phyloP scores from a whole-genome alignment of 148 eudicot species.

The Persicaria tinctoria region DNA sequence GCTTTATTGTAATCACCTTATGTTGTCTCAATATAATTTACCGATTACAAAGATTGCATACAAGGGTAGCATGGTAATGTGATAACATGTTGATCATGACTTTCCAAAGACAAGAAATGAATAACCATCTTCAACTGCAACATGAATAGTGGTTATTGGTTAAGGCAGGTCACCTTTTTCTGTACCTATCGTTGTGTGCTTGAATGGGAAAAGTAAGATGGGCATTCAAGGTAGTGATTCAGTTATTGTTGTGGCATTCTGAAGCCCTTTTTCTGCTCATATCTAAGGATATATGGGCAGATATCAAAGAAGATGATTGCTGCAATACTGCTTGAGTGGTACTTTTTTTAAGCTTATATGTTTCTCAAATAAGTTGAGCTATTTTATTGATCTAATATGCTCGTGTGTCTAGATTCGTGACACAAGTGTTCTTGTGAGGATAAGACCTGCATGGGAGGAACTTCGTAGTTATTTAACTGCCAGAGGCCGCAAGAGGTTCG shows the following conservation, averaged over 20 bases:
- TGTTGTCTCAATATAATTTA: too few species aligned
- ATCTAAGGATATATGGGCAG: neutral
- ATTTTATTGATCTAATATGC: neutral
- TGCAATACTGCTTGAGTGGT: neutral
- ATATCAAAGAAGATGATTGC: neutral
- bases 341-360: neutral
- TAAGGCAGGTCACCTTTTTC: neutral
- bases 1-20: too few species aligned
- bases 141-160: neutral
- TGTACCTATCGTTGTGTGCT: neutral
- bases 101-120: neutral
- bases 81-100: neutral
- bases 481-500: slow-evolving; percentile 97
- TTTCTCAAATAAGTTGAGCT: neutral
- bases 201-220: neutral
- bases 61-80: neutral
- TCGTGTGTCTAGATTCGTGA: slow-evolving; percentile 65
- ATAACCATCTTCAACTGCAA: neutral
- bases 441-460: slow-evolving; percentile 99
- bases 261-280: neutral
- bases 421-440: slow-evolving; percentile 96
- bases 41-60: neutral
- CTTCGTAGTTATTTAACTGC: slow-evolving; percentile 88
- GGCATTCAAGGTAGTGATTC: neutral
- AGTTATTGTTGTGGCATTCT: neutral